Evolutionary conservation across 208 protist genomes (phyloP).

Genomic region (Endotrypanum monterogeii): DNA sequence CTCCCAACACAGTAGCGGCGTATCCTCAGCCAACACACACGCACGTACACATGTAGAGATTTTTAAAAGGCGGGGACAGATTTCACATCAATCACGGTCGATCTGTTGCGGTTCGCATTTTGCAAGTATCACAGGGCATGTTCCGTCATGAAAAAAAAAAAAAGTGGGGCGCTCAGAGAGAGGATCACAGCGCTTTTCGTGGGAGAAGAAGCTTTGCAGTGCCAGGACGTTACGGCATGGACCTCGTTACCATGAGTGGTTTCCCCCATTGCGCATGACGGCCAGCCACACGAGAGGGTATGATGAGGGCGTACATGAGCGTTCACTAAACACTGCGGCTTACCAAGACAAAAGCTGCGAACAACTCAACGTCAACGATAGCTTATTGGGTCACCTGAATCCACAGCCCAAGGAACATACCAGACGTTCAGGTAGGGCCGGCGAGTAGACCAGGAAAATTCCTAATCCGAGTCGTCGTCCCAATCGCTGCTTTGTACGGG

Average conservation of each 20-base stretch:
- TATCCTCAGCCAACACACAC: background rate
- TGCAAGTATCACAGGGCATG: no score
- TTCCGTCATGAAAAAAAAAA: background rate
- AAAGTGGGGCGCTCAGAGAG: background rate
- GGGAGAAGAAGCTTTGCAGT: no score
- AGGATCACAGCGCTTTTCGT: no score
- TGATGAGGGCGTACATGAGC: background rate
- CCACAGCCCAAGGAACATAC: background rate
- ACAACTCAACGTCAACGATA: background rate
- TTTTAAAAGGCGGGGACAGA: background rate
- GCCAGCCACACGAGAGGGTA: background rate
- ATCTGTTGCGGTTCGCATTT: background rate
- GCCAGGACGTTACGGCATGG: background rate
- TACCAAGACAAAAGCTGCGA: background rate
- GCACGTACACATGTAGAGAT: background rate
- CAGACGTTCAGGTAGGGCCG: background rate
- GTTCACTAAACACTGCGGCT: background rate
- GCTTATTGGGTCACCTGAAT: no score
- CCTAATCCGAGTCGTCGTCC: conserved; percentile 69
- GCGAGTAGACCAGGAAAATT: background rate
- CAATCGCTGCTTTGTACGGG: conserved; percentile 82
- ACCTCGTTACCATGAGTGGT: background rate
- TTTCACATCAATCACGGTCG: background rate
- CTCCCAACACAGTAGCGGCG: background rate
- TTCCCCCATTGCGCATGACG: background rate